phyloP scores from a whole-genome alignment of 306 rosid genomes.

The Medicago lupulina region DNA sequence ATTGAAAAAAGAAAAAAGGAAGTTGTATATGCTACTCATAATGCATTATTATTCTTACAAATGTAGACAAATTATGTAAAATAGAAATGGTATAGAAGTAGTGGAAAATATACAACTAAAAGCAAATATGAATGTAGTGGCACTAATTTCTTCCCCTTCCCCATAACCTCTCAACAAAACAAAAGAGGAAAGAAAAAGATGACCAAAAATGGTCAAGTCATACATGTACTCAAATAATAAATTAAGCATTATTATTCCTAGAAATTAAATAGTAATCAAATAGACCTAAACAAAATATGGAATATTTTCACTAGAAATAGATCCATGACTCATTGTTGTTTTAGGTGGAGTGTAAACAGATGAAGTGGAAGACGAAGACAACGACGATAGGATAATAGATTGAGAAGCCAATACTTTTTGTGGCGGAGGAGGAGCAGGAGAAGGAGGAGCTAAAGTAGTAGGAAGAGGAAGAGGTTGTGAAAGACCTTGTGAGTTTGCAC shows the following conservation, averaged over 20 bases:
- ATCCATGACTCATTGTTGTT: slow-evolving; percentile 69
- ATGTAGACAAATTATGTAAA: slow-evolving; percentile 12
- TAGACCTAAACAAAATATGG: slow-evolving; percentile 63
- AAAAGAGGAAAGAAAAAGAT: slow-evolving; percentile 17
- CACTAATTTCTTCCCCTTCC: slow-evolving; percentile 4
- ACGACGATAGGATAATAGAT: slow-evolving; percentile 54
- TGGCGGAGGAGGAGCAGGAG: slow-evolving; percentile 43
- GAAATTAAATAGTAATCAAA: slow-evolving; percentile 29
- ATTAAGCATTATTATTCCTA: slow-evolving; percentile 37
- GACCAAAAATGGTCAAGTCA: slow-evolving; percentile 20
- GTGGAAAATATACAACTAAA: slow-evolving; percentile 35
- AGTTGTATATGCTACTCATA: slow-evolving; percentile 21
- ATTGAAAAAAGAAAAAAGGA: neutral
- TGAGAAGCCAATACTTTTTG: slow-evolving; percentile 46
- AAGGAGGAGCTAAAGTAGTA: slow-evolving; percentile 31
- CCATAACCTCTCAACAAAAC: slow-evolving; percentile 19
- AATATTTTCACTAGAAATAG: slow-evolving; percentile 66
- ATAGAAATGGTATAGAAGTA: slow-evolving; percentile 16
- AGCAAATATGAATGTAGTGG: slow-evolving; percentile 20
- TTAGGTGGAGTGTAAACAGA: slow-evolving; percentile 64
- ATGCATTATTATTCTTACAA: slow-evolving; percentile 21
- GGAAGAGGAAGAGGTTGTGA: slow-evolving; percentile 39
- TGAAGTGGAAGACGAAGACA: slow-evolving; percentile 68
- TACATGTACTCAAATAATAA: slow-evolving; percentile 35
- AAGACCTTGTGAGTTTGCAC: slow-evolving; percentile 45